Percentiles rank a stretch among this genome's conserved stretches.
phyloP scores from a whole-genome alignment of 129 eudicot species.

The Solidago caesia region DNA sequence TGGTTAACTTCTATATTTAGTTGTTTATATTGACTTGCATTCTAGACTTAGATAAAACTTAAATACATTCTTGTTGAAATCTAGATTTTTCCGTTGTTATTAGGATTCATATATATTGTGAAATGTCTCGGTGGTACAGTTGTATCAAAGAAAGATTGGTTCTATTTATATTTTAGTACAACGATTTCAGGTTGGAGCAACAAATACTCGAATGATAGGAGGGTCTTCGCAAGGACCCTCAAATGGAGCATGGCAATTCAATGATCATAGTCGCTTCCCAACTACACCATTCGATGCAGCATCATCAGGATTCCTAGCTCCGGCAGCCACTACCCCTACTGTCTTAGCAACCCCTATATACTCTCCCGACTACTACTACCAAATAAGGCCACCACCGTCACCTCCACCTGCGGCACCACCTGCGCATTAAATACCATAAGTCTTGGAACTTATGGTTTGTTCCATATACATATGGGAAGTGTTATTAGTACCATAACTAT shows the following conservation, averaged over 20 bases:
- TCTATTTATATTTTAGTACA: no score
- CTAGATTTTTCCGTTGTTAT: no score
- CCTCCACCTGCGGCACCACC: conserved; percentile 30
- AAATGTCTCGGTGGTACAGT: no score
- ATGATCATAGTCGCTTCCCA: conserved; percentile 35
- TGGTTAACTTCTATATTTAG: not conserved
- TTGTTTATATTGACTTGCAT: not conserved
- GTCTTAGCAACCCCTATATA: conserved; percentile 10
- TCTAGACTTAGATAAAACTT: not conserved
- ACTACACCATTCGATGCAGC: conserved; percentile 35
- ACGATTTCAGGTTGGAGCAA: conserved; percentile 36
- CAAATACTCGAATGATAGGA: conserved; percentile 28
- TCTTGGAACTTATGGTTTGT: not conserved
- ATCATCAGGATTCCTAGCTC: conserved; percentile 82
- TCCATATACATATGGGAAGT: no score
- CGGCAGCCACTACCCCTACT: conserved; percentile 21
- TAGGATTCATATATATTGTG: no score
- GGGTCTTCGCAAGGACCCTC: conserved; percentile 42
- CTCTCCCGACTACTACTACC: conserved; percentile 32
- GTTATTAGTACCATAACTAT: no score
- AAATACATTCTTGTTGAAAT: no score
- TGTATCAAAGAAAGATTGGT: not conserved
- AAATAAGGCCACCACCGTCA: conserved; percentile 32
- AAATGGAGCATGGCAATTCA: conserved; percentile 53
- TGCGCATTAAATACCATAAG: not conserved